Percentiles rank a stretch among this genome's conserved stretches.
Evolutionary conservation across 1,284 basidiomycete genomes (phyloP).

Genomic region (Apiotrichum laibachii): DNA sequence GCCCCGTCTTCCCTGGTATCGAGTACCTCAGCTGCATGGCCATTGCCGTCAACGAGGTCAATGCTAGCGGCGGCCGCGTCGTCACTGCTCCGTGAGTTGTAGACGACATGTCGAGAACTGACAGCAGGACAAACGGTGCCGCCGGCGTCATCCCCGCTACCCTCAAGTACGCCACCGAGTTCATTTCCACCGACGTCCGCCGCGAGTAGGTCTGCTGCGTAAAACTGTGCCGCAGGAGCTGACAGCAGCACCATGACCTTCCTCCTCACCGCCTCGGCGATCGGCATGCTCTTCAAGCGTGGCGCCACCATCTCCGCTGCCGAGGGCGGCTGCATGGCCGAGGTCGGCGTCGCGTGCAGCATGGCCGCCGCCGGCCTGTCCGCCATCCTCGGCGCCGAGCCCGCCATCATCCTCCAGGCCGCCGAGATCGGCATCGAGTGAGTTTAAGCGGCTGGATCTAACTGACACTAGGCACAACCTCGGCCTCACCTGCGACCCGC

Average conservation of each 20-base stretch:
- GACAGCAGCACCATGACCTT: slow-evolving; percentile 67
- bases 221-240: background rate
- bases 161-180: slow-evolving; percentile 48
- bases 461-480: slow-evolving; percentile 68
- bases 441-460: background rate
- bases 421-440: slow-evolving; percentile 86
- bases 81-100: slow-evolving; percentile 75
- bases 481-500: slow-evolving; percentile 86
- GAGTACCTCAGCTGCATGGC: slow-evolving; percentile 92
- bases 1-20: slow-evolving; percentile 72
- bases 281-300: slow-evolving; percentile 96
- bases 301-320: slow-evolving; percentile 95
- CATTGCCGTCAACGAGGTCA: slow-evolving; percentile 78
- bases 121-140: slow-evolving; percentile 50
- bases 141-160: slow-evolving; percentile 85
- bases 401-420: slow-evolving; percentile 61
- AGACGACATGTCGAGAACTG: background rate
- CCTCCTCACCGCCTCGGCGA: slow-evolving; percentile 75
- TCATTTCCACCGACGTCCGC: slow-evolving; percentile 34
- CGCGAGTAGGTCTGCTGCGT: slow-evolving; percentile 29
- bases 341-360: slow-evolving; percentile 50
- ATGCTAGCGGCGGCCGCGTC: slow-evolving; percentile 86
- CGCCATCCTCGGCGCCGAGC: slow-evolving; percentile 81
- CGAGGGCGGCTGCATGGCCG: slow-evolving; percentile 67
- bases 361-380: slow-evolving; percentile 76